Conservation (phyloP, 2,329 filamentous ascomycete species). For the Diplodia mutila region DNA sequence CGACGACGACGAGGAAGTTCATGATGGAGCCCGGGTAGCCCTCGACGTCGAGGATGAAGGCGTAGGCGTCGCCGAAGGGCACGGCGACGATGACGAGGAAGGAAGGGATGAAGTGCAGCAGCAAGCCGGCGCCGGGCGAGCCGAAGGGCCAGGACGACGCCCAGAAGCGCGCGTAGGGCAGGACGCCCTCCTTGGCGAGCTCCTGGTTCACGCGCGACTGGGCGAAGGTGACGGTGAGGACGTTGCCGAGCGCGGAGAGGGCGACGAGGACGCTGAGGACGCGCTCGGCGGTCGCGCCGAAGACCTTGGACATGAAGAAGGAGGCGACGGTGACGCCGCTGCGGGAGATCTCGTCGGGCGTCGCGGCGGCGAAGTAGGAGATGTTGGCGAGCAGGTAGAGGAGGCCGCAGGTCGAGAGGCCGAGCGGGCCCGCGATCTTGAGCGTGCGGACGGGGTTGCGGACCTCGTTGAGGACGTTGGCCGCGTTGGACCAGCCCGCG, state of each 20-base stretch:
- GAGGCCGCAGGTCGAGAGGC: conserved; percentile 63
- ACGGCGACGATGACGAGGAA: conserved; percentile 68
- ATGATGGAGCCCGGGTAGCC: conserved; percentile 69
- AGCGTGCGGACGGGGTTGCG: conserved; percentile 69
- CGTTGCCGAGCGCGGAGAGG: conserved; percentile 69
- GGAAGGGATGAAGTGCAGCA: conserved; percentile 71
- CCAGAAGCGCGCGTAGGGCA: conserved; percentile 64
- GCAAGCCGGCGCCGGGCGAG: conserved; percentile 67
- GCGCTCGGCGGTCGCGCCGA: conserved; percentile 61
- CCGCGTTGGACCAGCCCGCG: conserved; percentile 61
- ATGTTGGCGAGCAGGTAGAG: conserved; percentile 71
- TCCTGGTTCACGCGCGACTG: conserved; percentile 73
- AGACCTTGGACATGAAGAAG: conserved; percentile 67
- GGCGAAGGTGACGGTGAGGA: conserved; percentile 71
- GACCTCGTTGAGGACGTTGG: conserved; percentile 73
- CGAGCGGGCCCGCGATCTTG: conserved; percentile 63
- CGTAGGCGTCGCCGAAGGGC: conserved; percentile 68
- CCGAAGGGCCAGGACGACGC: conserved; percentile 69
- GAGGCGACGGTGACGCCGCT: conserved; percentile 71
- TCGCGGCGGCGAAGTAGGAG: conserved; percentile 66
- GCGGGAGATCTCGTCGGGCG: conserved; percentile 66
- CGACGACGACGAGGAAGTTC: conserved; percentile 59
- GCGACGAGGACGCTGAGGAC: conserved; percentile 65
- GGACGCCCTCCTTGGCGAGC: conserved; percentile 70
- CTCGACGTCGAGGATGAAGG: conserved; percentile 73